These are phyloP conservation scores for Xylariomycetidae sp. DNA, from an alignment of 2,329 filamentous ascomycete genomes.

Conservation along the genomic window DNA sequence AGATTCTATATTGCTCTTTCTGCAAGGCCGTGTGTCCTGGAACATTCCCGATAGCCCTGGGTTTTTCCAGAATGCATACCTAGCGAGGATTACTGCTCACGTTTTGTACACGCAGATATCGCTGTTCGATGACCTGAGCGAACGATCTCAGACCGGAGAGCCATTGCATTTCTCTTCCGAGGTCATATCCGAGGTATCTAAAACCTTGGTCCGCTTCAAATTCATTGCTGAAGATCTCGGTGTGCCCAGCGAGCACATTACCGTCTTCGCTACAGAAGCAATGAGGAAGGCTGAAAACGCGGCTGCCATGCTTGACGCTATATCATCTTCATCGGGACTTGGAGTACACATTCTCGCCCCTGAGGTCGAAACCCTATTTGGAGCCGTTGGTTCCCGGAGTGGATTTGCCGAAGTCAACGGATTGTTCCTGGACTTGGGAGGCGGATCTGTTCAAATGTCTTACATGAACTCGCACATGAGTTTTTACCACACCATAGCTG, in stretches of 20 bases:
- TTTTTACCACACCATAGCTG: slow-evolving; percentile 49
- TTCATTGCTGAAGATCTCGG: slow-evolving; percentile 64
- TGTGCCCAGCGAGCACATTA: slow-evolving; percentile 61
- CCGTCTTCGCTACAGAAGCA: slow-evolving; percentile 82
- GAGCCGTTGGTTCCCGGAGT: slow-evolving; percentile 78
- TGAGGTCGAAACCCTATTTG: slow-evolving; percentile 76
- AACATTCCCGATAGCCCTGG: too few relatives aligned
- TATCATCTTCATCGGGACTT: slow-evolving; percentile 60
- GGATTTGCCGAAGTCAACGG: slow-evolving; percentile 65
- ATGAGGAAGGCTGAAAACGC: slow-evolving; percentile 78
- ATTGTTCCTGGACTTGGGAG: slow-evolving; percentile 82
- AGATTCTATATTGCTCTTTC: too few relatives aligned
- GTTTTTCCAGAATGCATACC: too few relatives aligned
- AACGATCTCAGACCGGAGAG: slow-evolving; percentile 29
- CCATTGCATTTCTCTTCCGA: slow-evolving; percentile 40
- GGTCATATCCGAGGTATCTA: slow-evolving; percentile 63
- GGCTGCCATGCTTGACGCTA: slow-evolving; percentile 59
- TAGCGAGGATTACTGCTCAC: too few relatives aligned
- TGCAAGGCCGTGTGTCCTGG: too few relatives aligned
- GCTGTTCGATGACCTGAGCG: slow-evolving; percentile 75
- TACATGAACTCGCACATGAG: slow-evolving; percentile 49
- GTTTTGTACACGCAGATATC: too few relatives aligned
- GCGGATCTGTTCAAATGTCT: slow-evolving; percentile 63
- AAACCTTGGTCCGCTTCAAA: slow-evolving; percentile 66
- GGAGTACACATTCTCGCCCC: slow-evolving; percentile 70